These are phyloP conservation scores for Apophysomyces sp. DNA, from an alignment of 371 early-diverging fungal species.

Conservation along the genomic window DNA sequence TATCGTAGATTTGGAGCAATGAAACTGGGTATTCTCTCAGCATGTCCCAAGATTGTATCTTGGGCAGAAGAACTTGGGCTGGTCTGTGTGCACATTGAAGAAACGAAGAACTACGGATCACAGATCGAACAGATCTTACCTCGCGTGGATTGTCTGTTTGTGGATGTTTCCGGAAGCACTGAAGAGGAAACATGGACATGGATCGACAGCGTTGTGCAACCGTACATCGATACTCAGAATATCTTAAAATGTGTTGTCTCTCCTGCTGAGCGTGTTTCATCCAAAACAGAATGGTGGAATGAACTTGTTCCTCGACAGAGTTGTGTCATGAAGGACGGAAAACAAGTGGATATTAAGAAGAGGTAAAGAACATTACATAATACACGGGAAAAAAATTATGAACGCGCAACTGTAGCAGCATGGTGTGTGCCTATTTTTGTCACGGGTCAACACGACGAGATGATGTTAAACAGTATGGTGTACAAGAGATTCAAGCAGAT, in stretches of 20 bases:
- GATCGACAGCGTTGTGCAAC: constrained; percentile 9
- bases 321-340: constrained; percentile 22
- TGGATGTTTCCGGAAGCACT: constrained; percentile 16
- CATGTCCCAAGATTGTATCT: background rate
- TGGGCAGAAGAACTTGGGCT: constrained; percentile 5
- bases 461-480: constrained; percentile 1
- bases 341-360: constrained; percentile 6
- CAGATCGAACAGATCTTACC: background rate
- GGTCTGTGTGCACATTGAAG: background rate
- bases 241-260: constrained; percentile 15
- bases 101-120: background rate
- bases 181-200: constrained; percentile 8
- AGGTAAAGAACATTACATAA: background rate
- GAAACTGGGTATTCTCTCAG: constrained; percentile 26
- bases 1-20: constrained; percentile 29
- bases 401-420: background rate
- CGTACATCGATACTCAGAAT: constrained; percentile 4
- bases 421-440: constrained; percentile 27
- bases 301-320: constrained; percentile 29
- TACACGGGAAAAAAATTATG: background rate
- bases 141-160: constrained; percentile 13
- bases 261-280: background rate
- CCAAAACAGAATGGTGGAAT: background rate
- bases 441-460: constrained; percentile 31
- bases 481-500: constrained; percentile 11